Conservation (phyloP, 2,329 filamentous ascomycete species). For the Claviceps sp. region DNA sequence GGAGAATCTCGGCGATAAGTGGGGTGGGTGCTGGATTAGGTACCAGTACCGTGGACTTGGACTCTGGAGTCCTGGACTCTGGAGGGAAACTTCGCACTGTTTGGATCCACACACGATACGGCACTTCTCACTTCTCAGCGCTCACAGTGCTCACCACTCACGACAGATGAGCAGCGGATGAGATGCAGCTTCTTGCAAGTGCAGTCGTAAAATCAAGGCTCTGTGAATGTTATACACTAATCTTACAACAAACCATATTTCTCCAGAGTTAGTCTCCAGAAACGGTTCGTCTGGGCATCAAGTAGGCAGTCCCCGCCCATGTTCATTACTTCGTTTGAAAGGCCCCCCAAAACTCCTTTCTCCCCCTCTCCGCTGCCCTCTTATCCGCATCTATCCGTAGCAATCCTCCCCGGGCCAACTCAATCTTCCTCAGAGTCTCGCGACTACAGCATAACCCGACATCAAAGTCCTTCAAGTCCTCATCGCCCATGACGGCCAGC, state of each 20-base stretch:
- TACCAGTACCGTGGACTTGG: too few relatives aligned
- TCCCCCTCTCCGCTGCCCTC: background rate
- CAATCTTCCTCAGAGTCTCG: conserved; percentile 38
- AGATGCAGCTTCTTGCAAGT: background rate
- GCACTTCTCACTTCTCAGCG: too few relatives aligned
- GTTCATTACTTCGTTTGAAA: background rate
- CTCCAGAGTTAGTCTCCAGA: background rate
- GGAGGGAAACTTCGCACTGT: background rate
- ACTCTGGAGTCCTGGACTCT: too few relatives aligned
- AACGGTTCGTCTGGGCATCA: background rate
- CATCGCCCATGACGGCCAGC: conserved; percentile 59
- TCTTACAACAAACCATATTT: background rate
- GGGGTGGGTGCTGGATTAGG: background rate
- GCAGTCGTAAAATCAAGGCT: background rate
- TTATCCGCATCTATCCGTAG: conserved; percentile 8
- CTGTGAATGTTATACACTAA: background rate
- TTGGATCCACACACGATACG: background rate
- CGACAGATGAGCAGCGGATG: background rate
- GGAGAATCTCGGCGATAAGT: conserved; percentile 9
- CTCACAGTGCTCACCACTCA: too few relatives aligned
- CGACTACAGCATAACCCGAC: conserved; percentile 62
- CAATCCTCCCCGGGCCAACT: conserved; percentile 29
- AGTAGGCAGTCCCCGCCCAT: background rate
- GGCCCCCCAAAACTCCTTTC: conserved; percentile 11
- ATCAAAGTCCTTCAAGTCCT: conserved; percentile 58